Conservation (phyloP, 148 eudicot species). For the Limonium bicolor region DNA sequence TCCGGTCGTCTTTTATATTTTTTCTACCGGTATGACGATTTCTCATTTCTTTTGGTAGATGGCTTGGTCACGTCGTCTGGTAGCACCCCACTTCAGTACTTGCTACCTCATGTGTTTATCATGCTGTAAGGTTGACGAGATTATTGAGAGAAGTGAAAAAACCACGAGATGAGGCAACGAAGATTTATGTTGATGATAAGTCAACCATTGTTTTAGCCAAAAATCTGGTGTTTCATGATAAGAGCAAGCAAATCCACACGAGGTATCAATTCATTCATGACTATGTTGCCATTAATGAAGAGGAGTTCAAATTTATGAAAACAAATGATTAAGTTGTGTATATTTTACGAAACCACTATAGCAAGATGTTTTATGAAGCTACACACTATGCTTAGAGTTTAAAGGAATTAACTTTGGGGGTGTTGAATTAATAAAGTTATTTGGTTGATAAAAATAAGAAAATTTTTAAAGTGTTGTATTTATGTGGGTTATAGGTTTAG, state of each 20-base stretch:
- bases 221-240: not conserved
- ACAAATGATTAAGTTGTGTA: slow-evolving; percentile 5
- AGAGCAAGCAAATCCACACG: not conserved
- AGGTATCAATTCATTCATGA: not conserved
- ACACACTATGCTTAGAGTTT: not conserved
- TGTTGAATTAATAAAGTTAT: too few relatives aligned
- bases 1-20: too few relatives aligned
- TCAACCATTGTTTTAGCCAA: not conserved
- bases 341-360: not conserved
- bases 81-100: too few relatives aligned
- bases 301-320: not conserved
- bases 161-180: not conserved
- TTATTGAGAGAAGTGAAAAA: not conserved
- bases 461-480: too few relatives aligned
- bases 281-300: not conserved
- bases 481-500: too few relatives aligned
- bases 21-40: too few relatives aligned
- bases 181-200: not conserved
- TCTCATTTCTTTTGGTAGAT: too few relatives aligned
- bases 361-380: not conserved
- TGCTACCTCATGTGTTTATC: not conserved
- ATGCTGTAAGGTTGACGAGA: not conserved
- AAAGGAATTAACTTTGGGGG: not conserved
- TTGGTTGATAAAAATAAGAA: too few relatives aligned
- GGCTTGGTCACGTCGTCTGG: too few relatives aligned